phyloP scores from a whole-genome alignment of 371 early-diverging fungal species.

The Mortierella sp. region DNA sequence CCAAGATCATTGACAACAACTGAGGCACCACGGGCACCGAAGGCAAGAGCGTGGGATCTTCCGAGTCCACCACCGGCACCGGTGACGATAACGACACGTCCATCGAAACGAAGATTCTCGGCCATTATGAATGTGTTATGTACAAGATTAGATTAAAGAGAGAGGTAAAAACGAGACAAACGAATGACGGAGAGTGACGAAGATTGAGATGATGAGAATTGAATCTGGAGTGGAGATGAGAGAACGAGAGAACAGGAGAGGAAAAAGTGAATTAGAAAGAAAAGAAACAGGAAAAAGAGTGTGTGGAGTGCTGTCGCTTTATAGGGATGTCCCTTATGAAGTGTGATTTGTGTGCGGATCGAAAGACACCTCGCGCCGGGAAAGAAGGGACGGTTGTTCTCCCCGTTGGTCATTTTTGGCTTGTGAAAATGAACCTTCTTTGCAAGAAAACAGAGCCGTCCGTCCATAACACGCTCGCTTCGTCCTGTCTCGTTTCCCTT shows the following conservation, averaged over 20 bases:
- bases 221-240: neutral
- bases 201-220: too few relatives aligned
- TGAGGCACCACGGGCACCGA: conserved; percentile 89
- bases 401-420: conserved; percentile 1
- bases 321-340: conserved; percentile 3
- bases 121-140: conserved; percentile 33
- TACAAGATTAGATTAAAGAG: neutral
- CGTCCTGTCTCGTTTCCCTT: too few relatives aligned
- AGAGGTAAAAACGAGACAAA: neutral
- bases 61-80: conserved; percentile 98
- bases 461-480: neutral
- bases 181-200: neutral
- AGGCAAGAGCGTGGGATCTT: conserved; percentile 92
- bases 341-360: too few relatives aligned
- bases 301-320: conserved; percentile 6
- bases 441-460: neutral
- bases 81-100: conserved; percentile 94
- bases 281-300: neutral
- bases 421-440: neutral
- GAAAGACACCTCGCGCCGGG: neutral
- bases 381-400: neutral
- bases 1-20: conserved; percentile 97
- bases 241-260: neutral
- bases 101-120: conserved; percentile 79
- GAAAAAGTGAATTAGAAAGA: neutral